Base-by-base conservation (phyloP, 345 rosid genomes). In the Psidium guajava region DNA sequence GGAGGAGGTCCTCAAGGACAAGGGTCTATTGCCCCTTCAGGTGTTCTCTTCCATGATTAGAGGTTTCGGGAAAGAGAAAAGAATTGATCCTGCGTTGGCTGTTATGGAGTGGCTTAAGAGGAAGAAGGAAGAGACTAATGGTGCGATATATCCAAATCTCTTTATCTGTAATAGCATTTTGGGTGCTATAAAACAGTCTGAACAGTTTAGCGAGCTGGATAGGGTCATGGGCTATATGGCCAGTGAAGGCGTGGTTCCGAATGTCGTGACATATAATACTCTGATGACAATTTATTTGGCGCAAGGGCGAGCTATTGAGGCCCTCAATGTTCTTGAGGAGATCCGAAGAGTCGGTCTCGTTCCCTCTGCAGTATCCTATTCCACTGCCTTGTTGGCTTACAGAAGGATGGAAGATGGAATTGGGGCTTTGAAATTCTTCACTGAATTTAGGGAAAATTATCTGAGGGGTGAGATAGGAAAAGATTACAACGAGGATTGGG, bases 21-120 rank as follows among this genome's bases (percentile, higher is more conserved):
- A 85, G 83, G 94, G 90, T 82, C 93, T 88, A 47, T 85, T 96
- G 86, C 98, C 98, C 55, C 92, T 91, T 53, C 93, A 91, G 87
- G 98, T 94, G 11, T 92, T 89, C 87, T 91, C 92, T 25, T 88
- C 94, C 83, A 91, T 96, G 92, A 94, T 97, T 58, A 93, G 87
- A 84, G 94, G 93, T 81, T 91, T 94, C 58, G 99, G 98, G 25
- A 91, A 91, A 88, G 96, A 93, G 74, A 94, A 91, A 87, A 86
- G 84, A 86, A 82, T 95, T 86, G 88, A 90, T 51, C 90, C 94
- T 86, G 96, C 98, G 4, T 55, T 95, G 83, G 96, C 98, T 4
- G 91, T 97, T 77, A 93, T 96, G 83, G 92, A 91, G 83, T 97
- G 98, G 98, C 96, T 97, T 74, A 93, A 92, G 91, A 92, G 88